A percentile compares a stretch with the other conserved stretches of the same genome.
Conservation (phyloP, 2,329 filamentous ascomycete genomes). For the Penicillium sp. region DNA sequence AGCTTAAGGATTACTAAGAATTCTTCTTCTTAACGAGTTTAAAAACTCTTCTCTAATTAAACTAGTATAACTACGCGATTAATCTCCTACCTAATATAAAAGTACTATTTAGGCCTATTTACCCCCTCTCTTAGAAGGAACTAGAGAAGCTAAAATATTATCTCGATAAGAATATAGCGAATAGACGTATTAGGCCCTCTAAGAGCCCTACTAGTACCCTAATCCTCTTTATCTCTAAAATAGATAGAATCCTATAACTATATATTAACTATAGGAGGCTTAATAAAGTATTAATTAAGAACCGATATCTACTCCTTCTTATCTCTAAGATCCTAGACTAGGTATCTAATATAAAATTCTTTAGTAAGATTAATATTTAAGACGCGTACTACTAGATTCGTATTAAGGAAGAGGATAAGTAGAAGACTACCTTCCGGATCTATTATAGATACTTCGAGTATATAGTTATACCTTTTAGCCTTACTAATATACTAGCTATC, state of each 20-base stretch:
- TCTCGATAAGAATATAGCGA: neutral
- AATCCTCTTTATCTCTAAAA: slow-evolving; percentile 1
- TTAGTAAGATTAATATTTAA: too few relatives aligned
- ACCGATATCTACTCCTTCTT: neutral
- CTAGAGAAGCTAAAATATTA: neutral
- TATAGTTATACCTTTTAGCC: too few relatives aligned
- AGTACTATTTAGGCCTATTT: neutral
- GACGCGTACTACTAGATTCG: too few relatives aligned
- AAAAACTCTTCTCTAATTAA: neutral
- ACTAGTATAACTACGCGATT: neutral
- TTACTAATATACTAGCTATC: too few relatives aligned
- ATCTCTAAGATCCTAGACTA: neutral
- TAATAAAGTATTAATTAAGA: slow-evolving; percentile 1
- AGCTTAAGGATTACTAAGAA: too few relatives aligned
- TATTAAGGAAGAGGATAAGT: too few relatives aligned
- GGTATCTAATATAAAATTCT: neutral
- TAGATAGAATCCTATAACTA: neutral
- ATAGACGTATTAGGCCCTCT: neutral
- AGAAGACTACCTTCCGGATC: too few relatives aligned
- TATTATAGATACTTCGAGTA: too few relatives aligned
- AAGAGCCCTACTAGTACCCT: neutral
- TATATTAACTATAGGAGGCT: neutral
- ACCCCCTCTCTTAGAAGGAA: neutral
- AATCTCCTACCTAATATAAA: neutral
- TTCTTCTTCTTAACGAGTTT: neutral